These are phyloP conservation scores for Citrus hindsii DNA, from an alignment of 345 rosid species.

Conservation along the genomic window DNA sequence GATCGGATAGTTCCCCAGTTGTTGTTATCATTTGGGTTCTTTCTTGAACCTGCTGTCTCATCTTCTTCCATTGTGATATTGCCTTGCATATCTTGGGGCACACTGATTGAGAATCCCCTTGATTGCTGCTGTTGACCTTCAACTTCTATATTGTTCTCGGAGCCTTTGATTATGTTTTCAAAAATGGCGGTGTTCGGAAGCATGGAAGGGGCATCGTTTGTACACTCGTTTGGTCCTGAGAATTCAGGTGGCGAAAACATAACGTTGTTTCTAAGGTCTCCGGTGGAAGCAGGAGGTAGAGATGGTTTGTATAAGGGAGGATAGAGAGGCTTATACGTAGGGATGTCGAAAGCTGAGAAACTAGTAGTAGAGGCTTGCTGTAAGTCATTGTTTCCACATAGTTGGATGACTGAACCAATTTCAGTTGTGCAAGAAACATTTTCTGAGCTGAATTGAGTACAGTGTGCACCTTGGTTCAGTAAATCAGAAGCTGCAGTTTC, in stretches of 20 bases:
- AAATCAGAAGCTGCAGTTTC: constrained; percentile 28
- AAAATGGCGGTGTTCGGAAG: constrained; percentile 22
- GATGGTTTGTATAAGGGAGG: constrained; percentile 25
- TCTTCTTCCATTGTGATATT: constrained; percentile 17
- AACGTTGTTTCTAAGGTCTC: constrained; percentile 29
- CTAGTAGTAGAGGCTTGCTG: constrained; percentile 28
- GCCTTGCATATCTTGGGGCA: constrained; percentile 36
- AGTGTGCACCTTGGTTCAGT: constrained; percentile 22
- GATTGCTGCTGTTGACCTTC: constrained; percentile 32
- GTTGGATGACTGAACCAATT: constrained; percentile 34
- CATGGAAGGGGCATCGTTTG: constrained; percentile 27
- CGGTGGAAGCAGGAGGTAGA: constrained; percentile 21
- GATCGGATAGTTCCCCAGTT: constrained; percentile 33
- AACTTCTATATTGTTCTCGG: constrained; percentile 19
- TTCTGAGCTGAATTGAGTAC: constrained; percentile 37
- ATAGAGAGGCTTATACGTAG: constrained; percentile 23
- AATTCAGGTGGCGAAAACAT: constrained; percentile 35
- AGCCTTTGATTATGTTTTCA: constrained; percentile 14
- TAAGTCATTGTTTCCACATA: constrained; percentile 22
- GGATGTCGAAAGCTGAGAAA: constrained; percentile 30
- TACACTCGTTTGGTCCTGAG: constrained; percentile 22
- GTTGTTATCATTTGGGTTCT: constrained; percentile 16
- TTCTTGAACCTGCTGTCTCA: constrained; percentile 25
- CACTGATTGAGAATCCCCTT: constrained; percentile 36
- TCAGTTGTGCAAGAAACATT: constrained; percentile 51